phyloP scores from a whole-genome alignment of 257 asterid genomes.

The Petunia secreta region DNA sequence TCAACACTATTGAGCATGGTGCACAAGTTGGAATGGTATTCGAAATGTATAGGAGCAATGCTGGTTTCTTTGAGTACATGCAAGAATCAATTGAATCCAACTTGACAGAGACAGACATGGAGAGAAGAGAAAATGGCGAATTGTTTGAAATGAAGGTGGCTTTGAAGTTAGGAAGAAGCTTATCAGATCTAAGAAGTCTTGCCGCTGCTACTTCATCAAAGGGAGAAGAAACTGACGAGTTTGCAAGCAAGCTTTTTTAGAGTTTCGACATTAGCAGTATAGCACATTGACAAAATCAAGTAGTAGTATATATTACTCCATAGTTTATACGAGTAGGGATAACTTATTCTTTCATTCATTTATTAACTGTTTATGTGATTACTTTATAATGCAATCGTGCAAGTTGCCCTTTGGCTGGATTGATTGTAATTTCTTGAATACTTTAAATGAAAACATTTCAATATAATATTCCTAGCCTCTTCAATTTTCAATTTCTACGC shows the following conservation, averaged over 20 bases:
- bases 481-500: too few relatives aligned
- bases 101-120: conserved; percentile 47
- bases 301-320: not conserved
- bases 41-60: conserved; percentile 76
- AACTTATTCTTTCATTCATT: not conserved
- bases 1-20: conserved; percentile 73
- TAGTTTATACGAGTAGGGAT: not conserved
- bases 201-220: conserved; percentile 36
- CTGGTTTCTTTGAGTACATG: conserved; percentile 69
- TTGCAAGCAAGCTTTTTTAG: conserved; percentile 74
- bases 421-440: too few relatives aligned
- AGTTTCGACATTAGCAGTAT: not conserved
- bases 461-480: too few relatives aligned
- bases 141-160: conserved; percentile 67
- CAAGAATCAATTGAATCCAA: conserved; percentile 61
- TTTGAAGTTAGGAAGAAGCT: conserved; percentile 71
- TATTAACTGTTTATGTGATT: not conserved
- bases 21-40: conserved; percentile 84
- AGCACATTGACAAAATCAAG: not conserved
- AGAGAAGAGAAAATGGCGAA: conserved; percentile 69
- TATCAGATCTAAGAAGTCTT: conserved; percentile 62
- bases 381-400: too few relatives aligned
- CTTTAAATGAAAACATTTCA: too few relatives aligned
- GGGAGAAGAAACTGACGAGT: conserved; percentile 41
- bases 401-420: too few relatives aligned